Evolutionary conservation across 1,284 basidiomycete genomes (phyloP).

Genomic region (Irpex sp.): DNA sequence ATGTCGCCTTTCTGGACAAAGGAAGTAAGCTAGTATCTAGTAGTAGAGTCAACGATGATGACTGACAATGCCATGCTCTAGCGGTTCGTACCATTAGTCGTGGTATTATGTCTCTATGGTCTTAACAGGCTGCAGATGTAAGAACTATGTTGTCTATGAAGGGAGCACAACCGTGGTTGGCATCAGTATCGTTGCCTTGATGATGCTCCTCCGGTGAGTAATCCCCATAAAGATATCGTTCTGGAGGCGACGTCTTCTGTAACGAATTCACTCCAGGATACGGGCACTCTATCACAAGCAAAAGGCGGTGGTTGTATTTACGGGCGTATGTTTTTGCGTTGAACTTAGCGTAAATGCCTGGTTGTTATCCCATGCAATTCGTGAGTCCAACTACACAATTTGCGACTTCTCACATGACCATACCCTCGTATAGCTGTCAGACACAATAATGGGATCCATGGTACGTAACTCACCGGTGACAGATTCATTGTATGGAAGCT

Average conservation of each 20-base stretch:
- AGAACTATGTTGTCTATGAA: constrained; percentile 46
- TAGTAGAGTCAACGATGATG: not conserved
- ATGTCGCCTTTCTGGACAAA: constrained; percentile 37
- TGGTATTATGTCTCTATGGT: not conserved
- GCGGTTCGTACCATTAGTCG: constrained; percentile 10
- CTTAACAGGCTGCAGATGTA: constrained; percentile 31
- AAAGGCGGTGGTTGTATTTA: constrained; percentile 31
- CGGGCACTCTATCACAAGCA: constrained; percentile 41
- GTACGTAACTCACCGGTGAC: constrained; percentile 21
- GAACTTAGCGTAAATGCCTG: constrained; percentile 45
- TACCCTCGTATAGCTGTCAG: constrained; percentile 10
- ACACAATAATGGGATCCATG: constrained; percentile 23
- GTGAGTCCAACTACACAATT: not conserved
- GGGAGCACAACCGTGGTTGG: constrained; percentile 46
- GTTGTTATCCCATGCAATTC: constrained; percentile 26
- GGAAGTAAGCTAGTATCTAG: constrained; percentile 29
- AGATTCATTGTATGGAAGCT: not conserved
- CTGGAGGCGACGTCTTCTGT: too few relatives aligned
- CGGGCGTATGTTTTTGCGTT: constrained; percentile 34
- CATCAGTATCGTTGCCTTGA: constrained; percentile 43
- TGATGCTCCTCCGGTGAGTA: constrained; percentile 52
- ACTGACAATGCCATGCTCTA: not conserved
- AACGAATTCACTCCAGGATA: constrained; percentile 28
- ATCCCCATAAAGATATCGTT: too few relatives aligned
- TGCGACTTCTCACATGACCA: constrained; percentile 19